Conservation (phyloP, 257 asterid species). For the Forsythia viridissima region DNA sequence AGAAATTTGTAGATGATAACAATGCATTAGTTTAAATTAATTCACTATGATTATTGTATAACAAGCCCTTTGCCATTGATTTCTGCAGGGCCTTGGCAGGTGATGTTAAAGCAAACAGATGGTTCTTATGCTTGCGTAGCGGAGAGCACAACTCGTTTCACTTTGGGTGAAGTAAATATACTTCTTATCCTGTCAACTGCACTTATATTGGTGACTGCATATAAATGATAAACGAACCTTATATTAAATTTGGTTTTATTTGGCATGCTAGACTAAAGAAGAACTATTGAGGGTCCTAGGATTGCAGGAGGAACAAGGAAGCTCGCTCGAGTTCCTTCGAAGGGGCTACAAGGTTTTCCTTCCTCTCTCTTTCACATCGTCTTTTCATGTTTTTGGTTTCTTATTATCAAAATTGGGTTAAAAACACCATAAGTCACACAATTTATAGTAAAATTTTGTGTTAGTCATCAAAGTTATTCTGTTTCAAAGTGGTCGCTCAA, state of each 20-base stretch:
- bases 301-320: conserved; percentile 84
- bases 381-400: neutral
- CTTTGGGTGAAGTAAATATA: conserved; percentile 73
- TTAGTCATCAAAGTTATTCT: neutral
- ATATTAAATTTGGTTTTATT: conserved; percentile 8
- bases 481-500: neutral
- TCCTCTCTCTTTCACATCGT: neutral
- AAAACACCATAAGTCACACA: neutral
- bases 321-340: conserved; percentile 95
- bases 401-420: neutral
- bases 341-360: conserved; percentile 85
- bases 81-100: conserved; percentile 95
- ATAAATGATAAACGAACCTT: neutral
- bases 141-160: conserved; percentile 81
- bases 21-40: neutral
- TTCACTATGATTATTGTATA: neutral
- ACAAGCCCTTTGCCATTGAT: neutral
- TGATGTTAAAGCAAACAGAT: conserved; percentile 91
- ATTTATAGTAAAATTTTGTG: neutral
- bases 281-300: conserved; percentile 93
- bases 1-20: neutral
- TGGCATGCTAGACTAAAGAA: conserved; percentile 75
- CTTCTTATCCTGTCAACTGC: conserved; percentile 16
- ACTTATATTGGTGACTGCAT: neutral
- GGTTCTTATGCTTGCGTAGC: conserved; percentile 95